Evolutionary conservation across 2,329 filamentous ascomycete genomes (phyloP).

Genomic region (Aspergillus phoenicis): DNA sequence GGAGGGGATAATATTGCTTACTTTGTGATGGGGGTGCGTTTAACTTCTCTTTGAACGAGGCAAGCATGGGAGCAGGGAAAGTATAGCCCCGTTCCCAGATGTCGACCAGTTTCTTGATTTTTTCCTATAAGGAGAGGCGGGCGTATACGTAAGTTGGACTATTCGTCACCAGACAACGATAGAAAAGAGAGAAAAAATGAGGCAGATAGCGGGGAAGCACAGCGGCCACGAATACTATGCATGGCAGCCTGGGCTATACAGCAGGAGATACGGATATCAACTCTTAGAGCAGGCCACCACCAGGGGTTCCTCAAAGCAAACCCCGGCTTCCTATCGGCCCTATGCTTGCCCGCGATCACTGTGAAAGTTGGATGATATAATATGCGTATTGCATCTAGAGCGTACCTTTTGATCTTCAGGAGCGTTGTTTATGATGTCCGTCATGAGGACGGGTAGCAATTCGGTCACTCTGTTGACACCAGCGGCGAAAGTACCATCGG

Average conservation of each 20-base stretch:
- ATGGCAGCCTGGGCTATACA: slow-evolving; percentile 23
- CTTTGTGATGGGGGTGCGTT: slow-evolving; percentile 62
- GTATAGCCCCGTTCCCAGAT: slow-evolving; percentile 98
- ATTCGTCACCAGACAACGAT: slow-evolving; percentile 32
- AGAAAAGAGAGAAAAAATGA: slow-evolving; percentile 21
- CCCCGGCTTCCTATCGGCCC: slow-evolving; percentile 26
- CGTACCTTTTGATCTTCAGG: slow-evolving; percentile 97
- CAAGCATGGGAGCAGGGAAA: slow-evolving; percentile 78
- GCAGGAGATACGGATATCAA: slow-evolving; percentile 30
- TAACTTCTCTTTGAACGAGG: slow-evolving; percentile 80
- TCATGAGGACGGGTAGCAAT: slow-evolving; percentile 89
- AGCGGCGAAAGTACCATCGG: slow-evolving; percentile 90
- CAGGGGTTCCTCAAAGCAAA: slow-evolving; percentile 34
- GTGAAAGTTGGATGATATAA: slow-evolving; percentile 30
- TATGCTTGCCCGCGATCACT: slow-evolving; percentile 34
- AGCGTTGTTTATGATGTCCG: slow-evolving; percentile 85
- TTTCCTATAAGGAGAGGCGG: slow-evolving; percentile 69
- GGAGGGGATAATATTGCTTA: slow-evolving; percentile 52
- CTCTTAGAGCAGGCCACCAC: slow-evolving; percentile 24
- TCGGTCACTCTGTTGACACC: slow-evolving; percentile 97
- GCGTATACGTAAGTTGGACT: slow-evolving; percentile 54
- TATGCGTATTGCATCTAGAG: slow-evolving; percentile 45
- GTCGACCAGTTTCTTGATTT: slow-evolving; percentile 91
- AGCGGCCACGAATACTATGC: slow-evolving; percentile 29
- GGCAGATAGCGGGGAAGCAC: slow-evolving; percentile 6